These are phyloP conservation scores for Globisporangium spinosum DNA, from an alignment of 352 stramenopile genomes.

Conservation along the genomic window DNA sequence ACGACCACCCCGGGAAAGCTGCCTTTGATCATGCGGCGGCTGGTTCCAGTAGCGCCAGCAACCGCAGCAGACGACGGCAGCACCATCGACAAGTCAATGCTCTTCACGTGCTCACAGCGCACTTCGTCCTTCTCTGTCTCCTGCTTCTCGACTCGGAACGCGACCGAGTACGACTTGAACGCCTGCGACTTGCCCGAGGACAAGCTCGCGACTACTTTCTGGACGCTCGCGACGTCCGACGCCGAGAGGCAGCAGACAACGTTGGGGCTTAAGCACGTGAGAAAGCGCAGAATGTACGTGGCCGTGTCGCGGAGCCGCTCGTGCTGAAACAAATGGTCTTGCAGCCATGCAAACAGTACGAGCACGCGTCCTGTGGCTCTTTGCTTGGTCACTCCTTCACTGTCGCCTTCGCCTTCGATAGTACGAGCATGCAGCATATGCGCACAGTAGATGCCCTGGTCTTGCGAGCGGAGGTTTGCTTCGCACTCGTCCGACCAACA, in stretches of 20 bases:
- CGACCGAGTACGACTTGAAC: slow-evolving; percentile 20
- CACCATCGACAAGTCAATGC: neutral
- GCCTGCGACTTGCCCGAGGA: neutral
- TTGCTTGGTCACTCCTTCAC: neutral
- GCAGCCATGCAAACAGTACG: slow-evolving; percentile 62
- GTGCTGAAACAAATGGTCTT: slow-evolving; percentile 39
- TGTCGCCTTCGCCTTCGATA: neutral
- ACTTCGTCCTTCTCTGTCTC: slow-evolving; percentile 16
- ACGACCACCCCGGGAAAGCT: slow-evolving; percentile 30
- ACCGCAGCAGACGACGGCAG: neutral
- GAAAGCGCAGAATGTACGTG: slow-evolving; percentile 67
- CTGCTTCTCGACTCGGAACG: slow-evolving; percentile 16
- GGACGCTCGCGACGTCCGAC: slow-evolving; percentile 6
- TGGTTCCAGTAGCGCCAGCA: neutral
- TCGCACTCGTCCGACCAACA: slow-evolving; percentile 49
- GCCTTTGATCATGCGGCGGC: slow-evolving; percentile 38
- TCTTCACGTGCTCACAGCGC: slow-evolving; percentile 6
- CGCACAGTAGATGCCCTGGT: slow-evolving; percentile 64
- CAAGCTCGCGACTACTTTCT: slow-evolving; percentile 4
- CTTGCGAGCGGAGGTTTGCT: slow-evolving; percentile 24
- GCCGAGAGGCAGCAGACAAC: slow-evolving; percentile 19
- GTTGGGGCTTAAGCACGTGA: slow-evolving; percentile 17
- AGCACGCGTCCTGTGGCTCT: slow-evolving; percentile 14
- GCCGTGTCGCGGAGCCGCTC: slow-evolving; percentile 48
- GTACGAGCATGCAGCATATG: neutral